Base-by-base conservation (phyloP, 2,329 filamentous ascomycete species). In the Aspergillus novofumigatus region DNA sequence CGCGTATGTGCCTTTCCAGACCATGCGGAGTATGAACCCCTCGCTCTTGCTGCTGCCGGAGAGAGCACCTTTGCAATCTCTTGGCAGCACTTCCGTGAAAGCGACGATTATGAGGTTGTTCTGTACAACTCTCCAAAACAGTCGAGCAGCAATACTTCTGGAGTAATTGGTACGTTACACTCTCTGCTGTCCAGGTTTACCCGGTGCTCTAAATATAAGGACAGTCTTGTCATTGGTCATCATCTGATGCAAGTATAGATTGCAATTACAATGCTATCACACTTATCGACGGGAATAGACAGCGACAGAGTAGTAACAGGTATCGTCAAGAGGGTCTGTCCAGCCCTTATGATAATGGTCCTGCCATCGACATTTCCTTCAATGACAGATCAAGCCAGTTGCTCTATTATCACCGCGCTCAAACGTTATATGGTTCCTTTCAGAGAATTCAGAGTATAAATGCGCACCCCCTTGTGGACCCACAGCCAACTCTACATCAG, bases 351-450 rank as follows among this genome's bases (percentile, higher is more conserved):
- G 53, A 57, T 14, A 60, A 55, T 26, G 66, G 67, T 6, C 69
- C 74, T 6, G 59, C 69, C 5, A 66, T 65, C 26, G 62, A 65
- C 4, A 51, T 77, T 49, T 48, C 59, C 23, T 75, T 76, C 58
- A 77, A 76, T 49, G 73, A 77, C 54, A 62, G 62, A 50, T 67
- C 61, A 8, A 59, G 47, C 17, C 75, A 77, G 58, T 52, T 76
- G 35, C 67, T 77, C 17, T 71, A 75, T 51, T 69, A 69, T 51
- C 67, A 72, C 51, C 61, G 67, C 20, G 68, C 66, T 4, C 65
- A 67, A 28, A 61, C 72, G 1, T 60, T 77, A 7, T 76, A 76
- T 51, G 63, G 68, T 21, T 66, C 64, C 21, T 77, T 69, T 42
- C 72, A 75, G 55, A 67, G 59, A 32, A 58, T 69, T 42, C 72